Conservation (phyloP, 2,329 filamentous ascomycete genomes). For the Plectosphaerella plurivora region DNA sequence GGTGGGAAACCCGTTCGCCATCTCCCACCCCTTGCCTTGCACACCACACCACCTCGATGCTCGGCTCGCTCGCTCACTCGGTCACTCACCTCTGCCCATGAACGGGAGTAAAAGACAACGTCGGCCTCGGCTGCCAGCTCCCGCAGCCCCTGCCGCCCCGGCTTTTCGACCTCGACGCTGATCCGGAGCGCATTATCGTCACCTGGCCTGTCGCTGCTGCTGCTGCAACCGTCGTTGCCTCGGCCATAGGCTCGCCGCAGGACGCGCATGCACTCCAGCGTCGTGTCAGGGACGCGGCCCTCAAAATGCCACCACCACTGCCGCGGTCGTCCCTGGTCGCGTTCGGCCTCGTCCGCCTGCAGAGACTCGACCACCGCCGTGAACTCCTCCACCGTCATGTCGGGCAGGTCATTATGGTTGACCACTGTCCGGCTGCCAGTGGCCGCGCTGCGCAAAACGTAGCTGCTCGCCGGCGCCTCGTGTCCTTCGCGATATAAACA, state of each 20-base stretch:
- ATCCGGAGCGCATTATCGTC: constrained; percentile 25
- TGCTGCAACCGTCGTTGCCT: background rate
- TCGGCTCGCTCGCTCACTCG: constrained; percentile 27
- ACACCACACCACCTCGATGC: too few relatives aligned
- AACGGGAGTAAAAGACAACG: constrained; percentile 68
- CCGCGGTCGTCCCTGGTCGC: background rate
- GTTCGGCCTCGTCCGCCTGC: background rate
- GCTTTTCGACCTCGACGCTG: constrained; percentile 72
- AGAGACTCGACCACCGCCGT: constrained; percentile 32
- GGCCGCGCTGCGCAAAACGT: constrained; percentile 58
- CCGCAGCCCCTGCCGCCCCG: constrained; percentile 53
- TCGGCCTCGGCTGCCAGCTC: constrained; percentile 59
- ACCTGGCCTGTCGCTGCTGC: too few relatives aligned
- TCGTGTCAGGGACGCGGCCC: constrained; percentile 62
- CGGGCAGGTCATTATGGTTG: constrained; percentile 62
- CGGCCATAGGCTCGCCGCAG: constrained; percentile 30
- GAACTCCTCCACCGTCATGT: constrained; percentile 65
- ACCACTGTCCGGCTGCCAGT: constrained; percentile 65
- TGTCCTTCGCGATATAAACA: constrained; percentile 56
- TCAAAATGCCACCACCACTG: constrained; percentile 61
- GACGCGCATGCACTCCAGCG: constrained; percentile 52
- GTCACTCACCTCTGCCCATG: constrained; percentile 61
- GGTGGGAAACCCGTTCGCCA: too few relatives aligned
- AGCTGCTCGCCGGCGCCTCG: constrained; percentile 59
- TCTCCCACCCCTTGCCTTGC: too few relatives aligned